phyloP scores from a whole-genome alignment of 1,284 basidiomycete species.

The Cutaneotrichosporon sp. region DNA sequence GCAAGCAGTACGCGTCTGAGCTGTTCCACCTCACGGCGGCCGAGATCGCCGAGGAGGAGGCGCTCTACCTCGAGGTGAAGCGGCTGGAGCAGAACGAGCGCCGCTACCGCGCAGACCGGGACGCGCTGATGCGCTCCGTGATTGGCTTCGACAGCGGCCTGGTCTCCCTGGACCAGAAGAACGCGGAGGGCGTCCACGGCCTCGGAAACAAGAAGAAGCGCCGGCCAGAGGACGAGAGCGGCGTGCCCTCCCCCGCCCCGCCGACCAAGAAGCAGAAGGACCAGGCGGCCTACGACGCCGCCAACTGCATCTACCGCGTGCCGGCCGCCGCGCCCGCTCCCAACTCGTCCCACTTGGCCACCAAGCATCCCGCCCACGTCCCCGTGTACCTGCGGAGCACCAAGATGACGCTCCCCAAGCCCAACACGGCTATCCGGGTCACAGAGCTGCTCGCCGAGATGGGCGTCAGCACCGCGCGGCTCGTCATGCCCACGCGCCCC shows the following conservation, averaged over 20 bases:
- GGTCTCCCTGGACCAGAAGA: conserved; percentile 58
- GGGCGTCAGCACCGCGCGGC: conserved; percentile 67
- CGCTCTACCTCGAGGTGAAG: conserved; percentile 90
- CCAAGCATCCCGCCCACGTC: conserved; percentile 59
- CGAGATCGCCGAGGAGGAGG: conserved; percentile 94
- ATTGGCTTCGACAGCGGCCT: conserved; percentile 82
- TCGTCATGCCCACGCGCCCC: conserved; percentile 87
- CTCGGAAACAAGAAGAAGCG: conserved; percentile 52
- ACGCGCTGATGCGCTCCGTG: conserved; percentile 82
- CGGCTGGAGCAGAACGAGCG: conserved; percentile 91
- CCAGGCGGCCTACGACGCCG: conserved; percentile 31
- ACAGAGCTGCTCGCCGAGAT: conserved; percentile 72
- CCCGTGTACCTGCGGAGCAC: conserved; percentile 78
- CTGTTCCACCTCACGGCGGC: conserved; percentile 83
- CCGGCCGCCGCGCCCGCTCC: conserved; percentile 28
- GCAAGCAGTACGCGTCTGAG: conserved; percentile 83
- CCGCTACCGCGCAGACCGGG: conserved; percentile 83
- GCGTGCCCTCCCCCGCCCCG: conserved; percentile 26
- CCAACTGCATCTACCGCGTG: conserved; percentile 50
- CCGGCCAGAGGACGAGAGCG: conserved; percentile 39
- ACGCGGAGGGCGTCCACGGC: conserved; percentile 52
- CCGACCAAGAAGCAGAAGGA: conserved; percentile 44
- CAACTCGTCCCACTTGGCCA: conserved; percentile 38
- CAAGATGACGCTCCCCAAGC: conserved; percentile 75
- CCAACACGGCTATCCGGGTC: conserved; percentile 69